A percentile compares a stretch with the other conserved stretches of the same genome.
Evolutionary conservation across 2,329 filamentous ascomycete genomes (phyloP).

Genomic region (Aspergillus latus): DNA sequence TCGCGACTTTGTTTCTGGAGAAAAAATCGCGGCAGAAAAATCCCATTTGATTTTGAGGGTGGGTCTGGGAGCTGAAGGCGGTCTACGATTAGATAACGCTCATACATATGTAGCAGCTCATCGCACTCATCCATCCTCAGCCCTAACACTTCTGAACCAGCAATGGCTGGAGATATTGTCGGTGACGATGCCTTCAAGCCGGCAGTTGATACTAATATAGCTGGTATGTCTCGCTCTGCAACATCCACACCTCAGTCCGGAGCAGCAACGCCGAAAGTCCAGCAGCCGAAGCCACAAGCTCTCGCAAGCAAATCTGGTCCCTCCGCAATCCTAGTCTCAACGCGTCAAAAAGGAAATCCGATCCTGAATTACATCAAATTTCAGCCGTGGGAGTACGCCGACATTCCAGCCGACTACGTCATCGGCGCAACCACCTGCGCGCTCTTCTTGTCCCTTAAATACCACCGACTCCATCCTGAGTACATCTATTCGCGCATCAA

Average conservation of each 20-base stretch:
- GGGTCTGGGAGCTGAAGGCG: slow-evolving; percentile 26
- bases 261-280: slow-evolving; percentile 55
- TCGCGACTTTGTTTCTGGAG: slow-evolving; percentile 20
- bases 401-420: slow-evolving; percentile 93
- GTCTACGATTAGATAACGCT: slow-evolving; percentile 5
- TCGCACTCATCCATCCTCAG: not conserved
- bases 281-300: slow-evolving; percentile 88
- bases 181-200: slow-evolving; percentile 48
- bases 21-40: slow-evolving; percentile 40
- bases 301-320: slow-evolving; percentile 66
- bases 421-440: slow-evolving; percentile 85
- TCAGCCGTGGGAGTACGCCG: slow-evolving; percentile 92
- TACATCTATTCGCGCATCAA: slow-evolving; percentile 95
- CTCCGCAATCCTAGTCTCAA: slow-evolving; percentile 83
- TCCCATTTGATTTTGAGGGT: slow-evolving; percentile 16
- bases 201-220: slow-evolving; percentile 33
- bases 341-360: slow-evolving; percentile 92
- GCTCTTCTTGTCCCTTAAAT: slow-evolving; percentile 91
- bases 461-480: slow-evolving; percentile 94
- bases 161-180: slow-evolving; percentile 51
- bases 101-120: not conserved
- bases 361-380: slow-evolving; percentile 79
- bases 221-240: slow-evolving; percentile 47
- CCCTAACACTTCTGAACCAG: not conserved
- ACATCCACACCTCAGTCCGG: slow-evolving; percentile 43